Evolutionary conservation across 352 stramenopile genomes (phyloP), one percentile per base, ranked within the genome.

Genomic region (Pythium phragmitis): DNA sequence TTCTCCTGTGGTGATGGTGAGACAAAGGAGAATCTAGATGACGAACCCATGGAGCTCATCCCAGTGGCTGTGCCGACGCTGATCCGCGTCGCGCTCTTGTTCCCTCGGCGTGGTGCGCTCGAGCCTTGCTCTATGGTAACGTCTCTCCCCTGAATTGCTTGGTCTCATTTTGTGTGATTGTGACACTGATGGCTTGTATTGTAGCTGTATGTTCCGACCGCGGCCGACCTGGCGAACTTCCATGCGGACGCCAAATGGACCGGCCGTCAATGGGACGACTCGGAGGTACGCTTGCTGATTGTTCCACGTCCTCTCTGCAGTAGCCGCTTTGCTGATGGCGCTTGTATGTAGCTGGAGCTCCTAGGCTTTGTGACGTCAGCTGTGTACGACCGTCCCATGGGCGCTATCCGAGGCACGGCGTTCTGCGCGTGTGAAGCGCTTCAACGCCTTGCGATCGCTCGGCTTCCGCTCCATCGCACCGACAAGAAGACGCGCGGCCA

Each of bases 371-470:
- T 91, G 47, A 92, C 82, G 13, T 92, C 81, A 7, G 80, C 83
- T 12, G 70, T 94, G n/a, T 92, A 94, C 56, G 85, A 94, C 39
- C 76, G 77, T 50, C 81, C 85, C 6, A 94, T 89, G 63, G 67
- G 77, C 1, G 75, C 77, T 42, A 85, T 85, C 67, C 81, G 82
- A 17, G 82, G 78, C 0, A 67, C 75, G 7, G 85, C 79, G 4
- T 94, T 91, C 52, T 85, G 86, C 60, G 71, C 71, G 21, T 91
- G 81, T 57, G 80, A 90, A 34, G 47, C 66, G 16, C 69, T 94
- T 5, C 79, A 94, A 59, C 74, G 75, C 14, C 65, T 91, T 14
- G 82, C 85, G n/a, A n/a, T 87, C 58, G 8, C 23, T 55, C 43
- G 37, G 34, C 17, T 49, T 55, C 43, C 39, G 34, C 13, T 49